Evolutionary conservation across 2,329 filamentous ascomycete genomes (phyloP).

Genomic region (Paecilomyces fulvus): DNA sequence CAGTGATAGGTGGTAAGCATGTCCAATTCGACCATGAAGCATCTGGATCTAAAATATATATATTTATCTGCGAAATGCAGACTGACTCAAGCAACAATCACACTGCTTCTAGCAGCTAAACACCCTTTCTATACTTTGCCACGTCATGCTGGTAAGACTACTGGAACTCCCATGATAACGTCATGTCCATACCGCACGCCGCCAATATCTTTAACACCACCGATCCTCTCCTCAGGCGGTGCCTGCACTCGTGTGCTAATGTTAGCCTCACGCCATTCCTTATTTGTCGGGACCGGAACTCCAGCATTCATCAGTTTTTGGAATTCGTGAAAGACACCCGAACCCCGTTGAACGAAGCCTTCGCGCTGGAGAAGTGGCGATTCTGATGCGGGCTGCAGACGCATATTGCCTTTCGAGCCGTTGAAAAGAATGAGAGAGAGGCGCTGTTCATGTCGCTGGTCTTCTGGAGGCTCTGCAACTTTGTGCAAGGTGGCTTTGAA

Average conservation of each 20-base stretch:
- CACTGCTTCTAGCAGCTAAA: neutral
- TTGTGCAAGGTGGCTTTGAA: constrained; percentile 41
- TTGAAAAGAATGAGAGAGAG: constrained; percentile 40
- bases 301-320: neutral
- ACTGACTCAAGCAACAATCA: neutral
- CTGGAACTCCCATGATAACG: neutral
- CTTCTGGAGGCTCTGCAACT: constrained; percentile 35
- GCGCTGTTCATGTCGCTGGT: constrained; percentile 28
- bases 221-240: neutral
- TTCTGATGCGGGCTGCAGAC: constrained; percentile 34
- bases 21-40: too few species aligned
- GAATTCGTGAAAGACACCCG: neutral
- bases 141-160: neutral
- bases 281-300: neutral
- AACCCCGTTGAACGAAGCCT: constrained; percentile 28
- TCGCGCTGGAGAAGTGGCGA: constrained; percentile 34
- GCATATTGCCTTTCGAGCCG: constrained; percentile 37
- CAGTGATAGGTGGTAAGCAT: too few species aligned
- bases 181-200: neutral
- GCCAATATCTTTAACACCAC: neutral
- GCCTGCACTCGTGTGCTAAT: neutral
- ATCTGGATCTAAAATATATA: too few species aligned
- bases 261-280: neutral
- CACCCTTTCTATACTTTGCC: too few species aligned
- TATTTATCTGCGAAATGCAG: too few species aligned